A percentile compares a stretch with the other conserved stretches of the same genome.
Conservation (phyloP, 1,139 yeast species). For the Candida anutae region DNA sequence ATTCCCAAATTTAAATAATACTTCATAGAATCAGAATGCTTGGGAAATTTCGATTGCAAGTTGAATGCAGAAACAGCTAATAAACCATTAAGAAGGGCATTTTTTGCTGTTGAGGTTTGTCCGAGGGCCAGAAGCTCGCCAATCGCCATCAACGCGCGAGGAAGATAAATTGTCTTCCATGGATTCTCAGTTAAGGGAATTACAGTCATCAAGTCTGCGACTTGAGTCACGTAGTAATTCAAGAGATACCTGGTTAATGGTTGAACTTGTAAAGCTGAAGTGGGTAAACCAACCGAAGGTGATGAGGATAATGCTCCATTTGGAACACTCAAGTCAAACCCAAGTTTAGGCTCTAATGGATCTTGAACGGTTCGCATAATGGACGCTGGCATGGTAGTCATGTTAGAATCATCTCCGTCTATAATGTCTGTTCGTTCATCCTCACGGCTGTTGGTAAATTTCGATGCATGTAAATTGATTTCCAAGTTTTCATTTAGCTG, state of each 20-base stretch:
- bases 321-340: conserved; percentile 29
- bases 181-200: conserved; percentile 77
- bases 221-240: conserved; percentile 68
- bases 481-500: conserved; percentile 35
- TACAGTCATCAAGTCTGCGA: conserved; percentile 84
- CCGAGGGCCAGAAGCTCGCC: conserved; percentile 79
- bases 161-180: conserved; percentile 80
- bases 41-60: conserved; percentile 61
- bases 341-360: conserved; percentile 38
- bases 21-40: conserved; percentile 55
- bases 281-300: conserved; percentile 41
- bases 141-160: conserved; percentile 71
- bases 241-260: conserved; percentile 64
- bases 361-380: conserved; percentile 42
- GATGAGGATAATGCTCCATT: conserved; percentile 6
- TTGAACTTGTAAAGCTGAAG: conserved; percentile 54
- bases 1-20: conserved; percentile 68
- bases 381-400: conserved; percentile 35
- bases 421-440: conserved; percentile 29
- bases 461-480: conserved; percentile 37
- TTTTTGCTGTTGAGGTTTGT: conserved; percentile 65
- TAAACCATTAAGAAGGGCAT: conserved; percentile 71
- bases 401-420: conserved; percentile 19
- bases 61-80: conserved; percentile 80
- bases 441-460: conserved; percentile 12